A percentile compares a stretch with the other conserved stretches of the same genome.
phyloP scores from a whole-genome alignment of 805 yeast species.

The Grigorovia humatica region DNA sequence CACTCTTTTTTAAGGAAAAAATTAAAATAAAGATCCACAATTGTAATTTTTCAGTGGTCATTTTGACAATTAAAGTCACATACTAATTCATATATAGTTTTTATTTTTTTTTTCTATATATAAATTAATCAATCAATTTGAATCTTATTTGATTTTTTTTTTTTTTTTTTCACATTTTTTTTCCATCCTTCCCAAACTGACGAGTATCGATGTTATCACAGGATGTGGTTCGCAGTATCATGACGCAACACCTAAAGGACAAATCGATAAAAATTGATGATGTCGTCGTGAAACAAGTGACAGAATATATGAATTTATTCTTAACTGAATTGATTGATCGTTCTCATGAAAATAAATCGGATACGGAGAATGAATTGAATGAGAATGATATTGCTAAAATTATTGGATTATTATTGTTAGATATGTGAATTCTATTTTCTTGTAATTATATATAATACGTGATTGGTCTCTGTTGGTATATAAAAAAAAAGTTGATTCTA shows the following conservation, averaged over 20 bases:
- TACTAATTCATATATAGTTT: too few relatives aligned
- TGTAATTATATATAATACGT: not conserved
- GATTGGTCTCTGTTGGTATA: not conserved
- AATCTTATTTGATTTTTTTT: too few relatives aligned
- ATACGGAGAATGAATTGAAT: constrained; percentile 8
- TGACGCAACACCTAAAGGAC: constrained; percentile 5
- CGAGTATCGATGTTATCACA: not conserved
- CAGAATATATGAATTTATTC: not conserved
- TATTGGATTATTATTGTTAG: constrained; percentile 24
- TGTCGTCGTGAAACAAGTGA: not conserved
- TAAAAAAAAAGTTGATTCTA: constrained; percentile 3
- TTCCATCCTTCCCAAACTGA: not conserved
- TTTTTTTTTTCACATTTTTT: not conserved
- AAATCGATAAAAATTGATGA: constrained; percentile 6
- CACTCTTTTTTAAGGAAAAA: too few relatives aligned
- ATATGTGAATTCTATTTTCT: constrained; percentile 13
- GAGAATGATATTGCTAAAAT: constrained; percentile 24
- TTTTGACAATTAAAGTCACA: too few relatives aligned
- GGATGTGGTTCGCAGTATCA: not conserved
- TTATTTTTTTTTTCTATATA: too few relatives aligned
- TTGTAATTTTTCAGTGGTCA: too few relatives aligned
- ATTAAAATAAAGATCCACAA: too few relatives aligned
- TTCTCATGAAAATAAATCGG: constrained; percentile 19
- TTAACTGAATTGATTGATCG: constrained; percentile 15
- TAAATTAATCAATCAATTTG: too few relatives aligned